Conservation (phyloP, 2,329 filamentous ascomycete species). For the Fusarium pseudograminearum region DNA sequence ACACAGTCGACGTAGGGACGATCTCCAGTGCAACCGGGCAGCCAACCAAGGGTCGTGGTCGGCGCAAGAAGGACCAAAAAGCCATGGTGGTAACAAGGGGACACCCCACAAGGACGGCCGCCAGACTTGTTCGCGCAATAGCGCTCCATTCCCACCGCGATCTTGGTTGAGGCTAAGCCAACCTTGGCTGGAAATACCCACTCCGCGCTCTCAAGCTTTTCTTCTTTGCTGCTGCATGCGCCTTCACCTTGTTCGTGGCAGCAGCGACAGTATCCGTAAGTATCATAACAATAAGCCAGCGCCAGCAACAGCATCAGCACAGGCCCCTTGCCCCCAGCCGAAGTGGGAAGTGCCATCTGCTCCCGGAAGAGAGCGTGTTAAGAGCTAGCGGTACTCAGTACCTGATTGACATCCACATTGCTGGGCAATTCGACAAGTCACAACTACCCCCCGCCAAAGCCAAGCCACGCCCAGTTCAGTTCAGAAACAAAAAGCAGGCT, state of each 20-base stretch:
- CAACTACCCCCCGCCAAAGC: conserved; percentile 29
- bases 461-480: conserved; percentile 26
- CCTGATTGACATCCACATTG: conserved; percentile 10
- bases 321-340: conserved; percentile 27
- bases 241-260: conserved; percentile 33
- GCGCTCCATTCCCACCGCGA: conserved; percentile 48
- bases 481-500: conserved; percentile 37
- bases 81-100: conserved; percentile 31
- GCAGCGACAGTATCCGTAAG: conserved; percentile 7
- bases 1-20: conserved; percentile 46
- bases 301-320: conserved; percentile 26
- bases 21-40: conserved; percentile 38
- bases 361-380: conserved; percentile 29
- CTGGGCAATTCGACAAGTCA: conserved; percentile 30
- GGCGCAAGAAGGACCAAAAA: conserved; percentile 35
- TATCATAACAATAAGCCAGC: background rate
- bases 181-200: conserved; percentile 37
- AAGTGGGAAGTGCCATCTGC: conserved; percentile 44
- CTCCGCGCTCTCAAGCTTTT: conserved; percentile 47
- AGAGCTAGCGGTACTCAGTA: conserved; percentile 23
- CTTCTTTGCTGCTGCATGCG: conserved; percentile 31
- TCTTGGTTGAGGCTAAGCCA: conserved; percentile 43
- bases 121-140: conserved; percentile 49
- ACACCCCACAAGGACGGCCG: conserved; percentile 44
- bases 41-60: conserved; percentile 40